phyloP scores from a whole-genome alignment of 495 filamentous ascomycete species.

The Aspergillus leporis region DNA sequence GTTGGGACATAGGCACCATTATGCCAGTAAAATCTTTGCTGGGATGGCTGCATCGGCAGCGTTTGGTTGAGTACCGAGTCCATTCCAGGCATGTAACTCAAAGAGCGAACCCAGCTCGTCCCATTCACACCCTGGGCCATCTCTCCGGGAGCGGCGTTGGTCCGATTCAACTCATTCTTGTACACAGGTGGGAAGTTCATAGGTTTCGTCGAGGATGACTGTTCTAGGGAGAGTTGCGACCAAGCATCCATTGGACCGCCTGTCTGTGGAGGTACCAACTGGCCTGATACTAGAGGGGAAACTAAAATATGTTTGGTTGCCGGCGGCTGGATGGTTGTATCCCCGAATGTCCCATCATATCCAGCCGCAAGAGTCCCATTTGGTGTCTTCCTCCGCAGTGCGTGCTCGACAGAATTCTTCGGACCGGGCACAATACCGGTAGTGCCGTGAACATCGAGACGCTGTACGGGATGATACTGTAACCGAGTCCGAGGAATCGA shows the following conservation, averaged over 20 bases:
- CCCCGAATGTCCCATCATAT: slow-evolving; percentile 84
- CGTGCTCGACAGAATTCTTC: slow-evolving; percentile 61
- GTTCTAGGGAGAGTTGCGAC: slow-evolving; percentile 31
- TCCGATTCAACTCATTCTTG: slow-evolving; percentile 34
- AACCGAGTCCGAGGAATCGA: slow-evolving; percentile 35
- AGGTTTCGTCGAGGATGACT: slow-evolving; percentile 28
- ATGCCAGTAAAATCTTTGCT: slow-evolving; percentile 41
- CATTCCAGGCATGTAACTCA: slow-evolving; percentile 44
- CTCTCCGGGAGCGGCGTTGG: slow-evolving; percentile 27
- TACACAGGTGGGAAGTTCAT: slow-evolving; percentile 48
- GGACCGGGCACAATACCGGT: slow-evolving; percentile 23
- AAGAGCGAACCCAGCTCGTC: slow-evolving; percentile 46
- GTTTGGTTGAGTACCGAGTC: slow-evolving; percentile 55
- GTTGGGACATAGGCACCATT: slow-evolving; percentile 61
- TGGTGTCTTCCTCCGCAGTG: slow-evolving; percentile 89
- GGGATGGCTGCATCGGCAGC: slow-evolving; percentile 39
- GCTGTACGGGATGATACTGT: slow-evolving; percentile 48
- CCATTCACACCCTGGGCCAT: slow-evolving; percentile 37
- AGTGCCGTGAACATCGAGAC: slow-evolving; percentile 32
- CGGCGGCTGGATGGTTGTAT: slow-evolving; percentile 74
- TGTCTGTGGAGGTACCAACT: slow-evolving; percentile 31
- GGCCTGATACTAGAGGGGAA: slow-evolving; percentile 50
- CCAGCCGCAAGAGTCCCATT: slow-evolving; percentile 90
- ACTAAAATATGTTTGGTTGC: slow-evolving; percentile 88
- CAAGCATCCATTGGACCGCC: slow-evolving; percentile 34